Percentiles rank a stretch among this genome's conserved stretches.
phyloP scores from a whole-genome alignment of 257 asterid genomes.

The Solanum chilense region DNA sequence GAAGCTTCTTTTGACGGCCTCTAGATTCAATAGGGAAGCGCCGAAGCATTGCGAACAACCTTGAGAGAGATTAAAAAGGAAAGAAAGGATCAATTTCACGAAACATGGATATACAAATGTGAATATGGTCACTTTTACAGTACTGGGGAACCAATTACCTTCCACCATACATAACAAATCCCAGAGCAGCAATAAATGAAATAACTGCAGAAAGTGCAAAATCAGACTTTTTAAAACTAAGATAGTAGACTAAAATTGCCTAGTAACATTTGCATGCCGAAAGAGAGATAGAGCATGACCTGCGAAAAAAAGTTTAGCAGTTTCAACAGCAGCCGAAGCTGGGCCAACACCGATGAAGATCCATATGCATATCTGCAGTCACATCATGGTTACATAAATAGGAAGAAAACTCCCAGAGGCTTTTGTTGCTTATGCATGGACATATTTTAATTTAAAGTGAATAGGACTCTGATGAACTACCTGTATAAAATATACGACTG shows the following conservation, averaged over 20 bases:
- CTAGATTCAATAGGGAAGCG: constrained; percentile 32
- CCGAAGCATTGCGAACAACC: constrained; percentile 23
- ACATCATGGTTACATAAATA: background rate
- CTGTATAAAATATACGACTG: constrained; percentile 15
- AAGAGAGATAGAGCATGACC: background rate
- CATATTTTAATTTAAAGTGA: background rate
- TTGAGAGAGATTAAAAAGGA: background rate
- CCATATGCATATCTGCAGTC: constrained; percentile 15
- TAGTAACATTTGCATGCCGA: background rate
- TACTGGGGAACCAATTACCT: constrained; percentile 10
- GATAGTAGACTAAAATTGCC: background rate
- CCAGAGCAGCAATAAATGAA: constrained; percentile 28
- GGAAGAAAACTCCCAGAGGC: background rate
- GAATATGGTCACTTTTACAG: background rate
- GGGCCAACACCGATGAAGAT: constrained; percentile 13
- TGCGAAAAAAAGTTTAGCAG: constrained; percentile 17
- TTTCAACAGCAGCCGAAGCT: constrained; percentile 9
- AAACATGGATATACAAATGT: background rate
- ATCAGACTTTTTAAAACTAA: background rate
- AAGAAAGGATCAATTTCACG: background rate
- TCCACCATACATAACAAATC: constrained; percentile 30
- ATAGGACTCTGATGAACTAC: background rate
- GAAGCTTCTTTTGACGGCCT: constrained; percentile 29
- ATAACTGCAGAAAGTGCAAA: constrained; percentile 22
- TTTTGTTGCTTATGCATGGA: background rate